These are phyloP conservation scores for Metschnikowia drakensbergensis DNA, from an alignment of 805 yeast species.

Conservation along the genomic window DNA sequence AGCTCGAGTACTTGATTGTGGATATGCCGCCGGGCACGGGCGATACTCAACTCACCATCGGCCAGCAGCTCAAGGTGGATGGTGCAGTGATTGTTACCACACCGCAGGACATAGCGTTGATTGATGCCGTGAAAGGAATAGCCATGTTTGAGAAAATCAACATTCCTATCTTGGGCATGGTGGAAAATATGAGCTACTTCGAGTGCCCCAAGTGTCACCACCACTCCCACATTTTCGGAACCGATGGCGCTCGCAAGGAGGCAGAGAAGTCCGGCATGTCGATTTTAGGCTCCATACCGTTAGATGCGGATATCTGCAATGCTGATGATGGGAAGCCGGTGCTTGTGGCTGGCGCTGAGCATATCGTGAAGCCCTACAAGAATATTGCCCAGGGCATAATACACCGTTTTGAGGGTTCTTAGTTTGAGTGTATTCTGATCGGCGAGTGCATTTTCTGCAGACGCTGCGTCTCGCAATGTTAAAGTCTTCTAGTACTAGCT, in stretches of 20 bases:
- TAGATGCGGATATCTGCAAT: constrained; percentile 54
- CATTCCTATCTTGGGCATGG: constrained; percentile 71
- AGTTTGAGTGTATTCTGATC: not conserved
- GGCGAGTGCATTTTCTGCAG: not conserved
- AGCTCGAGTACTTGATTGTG: constrained; percentile 62
- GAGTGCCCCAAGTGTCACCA: constrained; percentile 74
- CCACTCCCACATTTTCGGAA: constrained; percentile 71
- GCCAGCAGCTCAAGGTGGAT: constrained; percentile 69
- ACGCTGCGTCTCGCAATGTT: not conserved
- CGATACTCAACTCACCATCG: constrained; percentile 77
- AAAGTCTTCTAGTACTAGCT: not conserved
- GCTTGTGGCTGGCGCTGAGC: constrained; percentile 40
- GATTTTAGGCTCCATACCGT: constrained; percentile 64
- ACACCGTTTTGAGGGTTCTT: constrained; percentile 7
- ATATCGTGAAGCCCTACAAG: constrained; percentile 41
- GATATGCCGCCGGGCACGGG: constrained; percentile 95
- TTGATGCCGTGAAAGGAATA: constrained; percentile 78
- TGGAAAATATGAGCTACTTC: constrained; percentile 79
- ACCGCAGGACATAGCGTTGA: constrained; percentile 79
- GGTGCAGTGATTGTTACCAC: constrained; percentile 84
- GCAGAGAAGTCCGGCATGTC: constrained; percentile 45
- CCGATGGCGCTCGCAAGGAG: constrained; percentile 53
- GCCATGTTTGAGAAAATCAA: constrained; percentile 70
- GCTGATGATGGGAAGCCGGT: constrained; percentile 68
- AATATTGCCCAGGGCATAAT: constrained; percentile 44